Percentiles rank a stretch among this genome's conserved stretches.
Conservation (phyloP, 2,329 filamentous ascomycete genomes). For the Botryotinia convoluta region DNA sequence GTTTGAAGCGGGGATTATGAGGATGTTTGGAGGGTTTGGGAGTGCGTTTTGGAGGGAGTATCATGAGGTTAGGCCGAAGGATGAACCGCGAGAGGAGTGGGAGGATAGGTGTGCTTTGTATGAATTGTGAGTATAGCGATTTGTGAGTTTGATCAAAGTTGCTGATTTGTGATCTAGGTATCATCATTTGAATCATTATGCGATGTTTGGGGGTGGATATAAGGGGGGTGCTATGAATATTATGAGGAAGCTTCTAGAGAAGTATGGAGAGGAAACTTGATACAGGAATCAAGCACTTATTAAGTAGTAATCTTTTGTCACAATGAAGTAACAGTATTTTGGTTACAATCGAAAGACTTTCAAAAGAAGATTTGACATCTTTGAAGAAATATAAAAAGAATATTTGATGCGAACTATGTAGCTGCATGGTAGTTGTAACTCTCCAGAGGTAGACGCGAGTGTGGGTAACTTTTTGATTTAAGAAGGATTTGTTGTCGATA, state of each 20-base stretch:
- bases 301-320: not conserved
- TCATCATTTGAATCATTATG: constrained; percentile 78
- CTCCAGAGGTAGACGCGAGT: not conserved
- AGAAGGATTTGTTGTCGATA: not conserved
- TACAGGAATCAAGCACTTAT: not conserved
- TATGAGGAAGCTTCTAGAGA: constrained; percentile 70
- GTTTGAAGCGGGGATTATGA: constrained; percentile 91
- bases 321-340: not conserved
- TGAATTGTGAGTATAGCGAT: constrained; percentile 61
- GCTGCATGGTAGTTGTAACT: not conserved
- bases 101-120: constrained; percentile 80
- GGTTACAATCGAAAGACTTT: not conserved
- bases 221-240: constrained; percentile 72
- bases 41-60: constrained; percentile 73
- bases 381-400: not conserved
- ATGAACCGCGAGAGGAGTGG: constrained; percentile 78
- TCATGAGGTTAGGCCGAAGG: constrained; percentile 69
- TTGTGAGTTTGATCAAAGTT: not conserved
- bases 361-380: not conserved
- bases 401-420: not conserved
- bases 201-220: constrained; percentile 77
- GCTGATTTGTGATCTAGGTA: constrained; percentile 52
- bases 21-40: constrained; percentile 91
- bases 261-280: constrained; percentile 55
- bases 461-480: not conserved